Conservation (phyloP, 179 eudicot genomes). For the Silene coronaria region DNA sequence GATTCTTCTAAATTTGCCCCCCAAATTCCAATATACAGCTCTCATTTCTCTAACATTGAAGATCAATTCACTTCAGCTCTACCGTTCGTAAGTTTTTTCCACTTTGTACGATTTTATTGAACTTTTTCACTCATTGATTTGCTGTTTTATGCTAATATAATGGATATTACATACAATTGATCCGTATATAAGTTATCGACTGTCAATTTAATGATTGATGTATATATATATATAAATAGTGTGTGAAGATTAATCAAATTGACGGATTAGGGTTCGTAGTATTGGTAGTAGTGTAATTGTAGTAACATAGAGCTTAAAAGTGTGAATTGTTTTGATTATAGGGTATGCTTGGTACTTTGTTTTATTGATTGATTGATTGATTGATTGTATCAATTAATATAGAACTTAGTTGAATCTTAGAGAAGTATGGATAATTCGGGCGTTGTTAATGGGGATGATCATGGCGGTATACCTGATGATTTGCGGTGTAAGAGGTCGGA, state of each 20-base stretch:
- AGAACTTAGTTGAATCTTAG: not conserved
- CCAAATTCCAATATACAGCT: not conserved
- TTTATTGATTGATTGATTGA: not conserved
- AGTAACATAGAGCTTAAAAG: not conserved
- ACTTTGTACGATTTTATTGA: not conserved
- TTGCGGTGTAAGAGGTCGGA: constrained; percentile 94
- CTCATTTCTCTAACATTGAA: not conserved
- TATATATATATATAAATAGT: not conserved
- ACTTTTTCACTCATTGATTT: not conserved
- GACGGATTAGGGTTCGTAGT: not conserved
- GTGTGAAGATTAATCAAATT: not conserved
- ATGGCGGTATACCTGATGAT: constrained; percentile 78
- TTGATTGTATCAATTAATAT: not conserved
- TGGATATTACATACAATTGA: not conserved
- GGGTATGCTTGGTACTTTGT: constrained; percentile 3
- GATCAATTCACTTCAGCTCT: not conserved
- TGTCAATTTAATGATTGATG: not conserved
- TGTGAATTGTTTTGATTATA: not conserved
- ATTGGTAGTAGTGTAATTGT: not conserved
- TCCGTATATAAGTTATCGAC: not conserved
- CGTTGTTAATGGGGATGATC: constrained; percentile 58
- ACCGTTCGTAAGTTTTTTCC: not conserved
- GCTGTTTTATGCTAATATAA: not conserved
- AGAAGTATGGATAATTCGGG: constrained; percentile 46
- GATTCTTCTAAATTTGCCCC: not conserved